Evolutionary conservation across 768 basidiomycete species (phyloP).

Genomic region (Melanogaster broomeanus): DNA sequence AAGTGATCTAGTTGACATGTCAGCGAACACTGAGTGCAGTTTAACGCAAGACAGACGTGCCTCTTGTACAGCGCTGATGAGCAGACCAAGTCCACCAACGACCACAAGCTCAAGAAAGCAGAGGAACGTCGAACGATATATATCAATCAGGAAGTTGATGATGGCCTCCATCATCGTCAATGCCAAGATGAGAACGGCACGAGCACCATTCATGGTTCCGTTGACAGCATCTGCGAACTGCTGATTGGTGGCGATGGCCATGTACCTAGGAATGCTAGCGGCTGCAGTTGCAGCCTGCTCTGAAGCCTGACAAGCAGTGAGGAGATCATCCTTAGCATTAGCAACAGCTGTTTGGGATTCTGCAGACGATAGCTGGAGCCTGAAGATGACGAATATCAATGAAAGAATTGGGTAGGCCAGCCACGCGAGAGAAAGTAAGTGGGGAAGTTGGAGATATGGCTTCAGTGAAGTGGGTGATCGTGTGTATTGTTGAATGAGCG

Average conservation of each 20-base stretch:
- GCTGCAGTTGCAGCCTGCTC: conserved; percentile 80
- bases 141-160: conserved; percentile 89
- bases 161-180: conserved; percentile 85
- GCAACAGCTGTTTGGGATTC: conserved; percentile 67
- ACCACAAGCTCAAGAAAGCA: conserved; percentile 93
- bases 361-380: conserved; percentile 71
- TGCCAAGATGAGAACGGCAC: conserved; percentile 67
- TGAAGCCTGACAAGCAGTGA: conserved; percentile 84
- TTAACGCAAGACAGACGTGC: conserved; percentile 47
- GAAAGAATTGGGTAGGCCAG: conserved; percentile 91
- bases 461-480: conserved; percentile 48
- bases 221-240: conserved; percentile 81
- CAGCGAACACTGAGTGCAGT: conserved; percentile 3
- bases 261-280: conserved; percentile 84
- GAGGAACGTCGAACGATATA: conserved; percentile 90
- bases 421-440: conserved; percentile 86
- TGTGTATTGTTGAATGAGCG: conserved; percentile 39
- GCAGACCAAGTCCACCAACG: conserved; percentile 72
- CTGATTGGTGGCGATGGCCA: conserved; percentile 82
- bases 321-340: conserved; percentile 72
- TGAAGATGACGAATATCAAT: conserved; percentile 83
- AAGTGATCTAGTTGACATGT: conserved; percentile 57
- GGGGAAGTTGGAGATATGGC: conserved; percentile 82
- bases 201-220: conserved; percentile 74
- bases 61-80: conserved; percentile 83